Percentiles rank a stretch among this genome's conserved stretches.
phyloP scores from a whole-genome alignment of 2,329 filamentous ascomycete genomes.

The Epichloe hybrida region DNA sequence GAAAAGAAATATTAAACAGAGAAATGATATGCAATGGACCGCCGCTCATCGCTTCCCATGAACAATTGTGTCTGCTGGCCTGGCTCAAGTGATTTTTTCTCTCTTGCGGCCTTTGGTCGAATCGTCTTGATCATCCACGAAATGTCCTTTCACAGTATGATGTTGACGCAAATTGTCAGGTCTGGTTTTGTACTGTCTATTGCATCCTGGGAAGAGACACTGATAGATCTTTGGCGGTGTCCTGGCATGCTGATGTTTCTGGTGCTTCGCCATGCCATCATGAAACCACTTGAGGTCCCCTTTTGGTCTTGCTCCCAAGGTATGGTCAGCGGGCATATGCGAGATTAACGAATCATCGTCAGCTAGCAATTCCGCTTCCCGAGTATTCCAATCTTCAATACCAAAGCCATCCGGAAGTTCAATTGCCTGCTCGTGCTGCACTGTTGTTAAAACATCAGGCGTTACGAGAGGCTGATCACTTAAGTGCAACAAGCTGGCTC shows the following conservation, averaged over 20 bases:
- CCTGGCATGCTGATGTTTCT: slow-evolving; percentile 32
- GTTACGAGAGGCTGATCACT: too few relatives aligned
- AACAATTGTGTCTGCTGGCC: neutral
- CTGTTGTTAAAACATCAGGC: too few relatives aligned
- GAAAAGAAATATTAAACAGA: too few relatives aligned
- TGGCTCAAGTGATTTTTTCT: slow-evolving; percentile 27
- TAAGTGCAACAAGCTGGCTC: too few relatives aligned
- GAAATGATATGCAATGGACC: neutral
- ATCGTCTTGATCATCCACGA: slow-evolving; percentile 30
- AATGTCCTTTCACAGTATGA: slow-evolving; percentile 42
- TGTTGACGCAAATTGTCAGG: slow-evolving; percentile 43
- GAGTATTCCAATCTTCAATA: too few relatives aligned
- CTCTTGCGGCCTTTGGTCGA: slow-evolving; percentile 29
- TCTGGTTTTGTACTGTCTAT: slow-evolving; percentile 41
- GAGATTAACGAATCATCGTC: too few relatives aligned
- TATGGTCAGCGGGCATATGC: too few relatives aligned
- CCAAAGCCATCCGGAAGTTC: too few relatives aligned
- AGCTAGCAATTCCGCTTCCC: too few relatives aligned
- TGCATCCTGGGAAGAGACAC: slow-evolving; percentile 40
- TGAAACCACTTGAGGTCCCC: slow-evolving; percentile 45
- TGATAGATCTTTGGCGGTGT: slow-evolving; percentile 32
- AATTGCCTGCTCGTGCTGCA: too few relatives aligned
- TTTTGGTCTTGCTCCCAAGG: slow-evolving; percentile 22
- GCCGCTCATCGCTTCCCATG: neutral
- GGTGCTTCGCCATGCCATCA: slow-evolving; percentile 46